Evolutionary conservation across 1,139 yeast genomes (phyloP).

Genomic region (Saccharomyces hybrid): DNA sequence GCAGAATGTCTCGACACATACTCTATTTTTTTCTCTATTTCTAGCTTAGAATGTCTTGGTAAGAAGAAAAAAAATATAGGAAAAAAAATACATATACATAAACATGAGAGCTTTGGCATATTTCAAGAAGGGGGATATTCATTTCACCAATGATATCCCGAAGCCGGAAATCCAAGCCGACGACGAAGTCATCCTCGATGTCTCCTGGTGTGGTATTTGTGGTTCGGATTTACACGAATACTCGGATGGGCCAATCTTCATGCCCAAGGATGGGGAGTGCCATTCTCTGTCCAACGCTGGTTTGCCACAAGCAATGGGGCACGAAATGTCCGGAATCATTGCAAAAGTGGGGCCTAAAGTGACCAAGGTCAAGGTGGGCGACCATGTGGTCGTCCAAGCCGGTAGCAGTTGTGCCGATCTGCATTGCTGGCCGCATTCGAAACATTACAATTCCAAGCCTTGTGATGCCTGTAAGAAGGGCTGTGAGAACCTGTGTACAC

Average conservation of each 20-base stretch:
- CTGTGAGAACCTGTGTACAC: slow-evolving; percentile 41
- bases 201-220: slow-evolving; percentile 45
- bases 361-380: slow-evolving; percentile 33
- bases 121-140: slow-evolving; percentile 38
- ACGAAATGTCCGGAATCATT: slow-evolving; percentile 43
- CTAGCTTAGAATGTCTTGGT: background rate
- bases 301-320: slow-evolving; percentile 45
- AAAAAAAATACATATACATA: background rate
- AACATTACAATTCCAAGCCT: slow-evolving; percentile 13
- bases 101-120: slow-evolving; percentile 42
- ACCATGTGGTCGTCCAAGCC: slow-evolving; percentile 45
- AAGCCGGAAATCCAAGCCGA: slow-evolving; percentile 35
- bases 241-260: slow-evolving; percentile 43
- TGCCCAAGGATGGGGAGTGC: slow-evolving; percentile 30
- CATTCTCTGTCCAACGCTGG: slow-evolving; percentile 30
- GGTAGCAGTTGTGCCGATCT: slow-evolving; percentile 44
- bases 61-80: too few species aligned
- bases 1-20: too few species aligned
- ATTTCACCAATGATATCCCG: slow-evolving; percentile 32
- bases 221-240: slow-evolving; percentile 47
- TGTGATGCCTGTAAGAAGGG: slow-evolving; percentile 43
- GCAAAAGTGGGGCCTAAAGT: slow-evolving; percentile 34
- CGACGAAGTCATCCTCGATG: slow-evolving; percentile 40
- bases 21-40: background rate
- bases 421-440: slow-evolving; percentile 11